Conservation (phyloP, 768 basidiomycete species). For the Russula compacta region DNA sequence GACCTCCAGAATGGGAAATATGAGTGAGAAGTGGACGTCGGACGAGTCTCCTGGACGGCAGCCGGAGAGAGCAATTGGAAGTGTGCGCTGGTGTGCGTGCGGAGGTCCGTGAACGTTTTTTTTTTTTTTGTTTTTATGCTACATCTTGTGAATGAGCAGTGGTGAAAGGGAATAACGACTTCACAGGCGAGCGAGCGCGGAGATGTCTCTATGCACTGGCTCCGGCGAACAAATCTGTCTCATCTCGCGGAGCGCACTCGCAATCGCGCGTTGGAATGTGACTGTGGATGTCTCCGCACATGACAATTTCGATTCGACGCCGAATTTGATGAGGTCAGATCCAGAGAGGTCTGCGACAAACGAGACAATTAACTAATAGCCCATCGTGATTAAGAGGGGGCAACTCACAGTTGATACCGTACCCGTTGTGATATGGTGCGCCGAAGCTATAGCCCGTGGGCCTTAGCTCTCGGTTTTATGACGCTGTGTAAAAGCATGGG, state of each 20-base stretch:
- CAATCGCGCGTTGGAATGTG: conserved; percentile 52
- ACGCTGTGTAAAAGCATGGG: not conserved
- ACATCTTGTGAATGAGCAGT: not conserved
- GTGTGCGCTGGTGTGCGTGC: not conserved
- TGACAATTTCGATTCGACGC: conserved; percentile 83
- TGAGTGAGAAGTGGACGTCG: not conserved
- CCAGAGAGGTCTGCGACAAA: conserved; percentile 62
- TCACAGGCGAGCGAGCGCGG: conserved; percentile 9
- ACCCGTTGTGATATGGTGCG: conserved; percentile 71
- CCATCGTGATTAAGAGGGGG: not conserved
- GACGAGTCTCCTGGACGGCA: not conserved
- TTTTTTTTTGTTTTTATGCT: not conserved
- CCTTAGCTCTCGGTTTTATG: not conserved
- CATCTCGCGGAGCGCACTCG: conserved; percentile 63
- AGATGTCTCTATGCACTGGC: conserved; percentile 4
- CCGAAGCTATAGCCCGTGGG: conserved; percentile 51
- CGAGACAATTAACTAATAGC: not conserved
- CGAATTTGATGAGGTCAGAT: conserved; percentile 75
- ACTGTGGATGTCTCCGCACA: conserved; percentile 61
- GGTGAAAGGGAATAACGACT: not conserved
- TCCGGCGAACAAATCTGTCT: conserved; percentile 24
- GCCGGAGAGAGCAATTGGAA: not conserved
- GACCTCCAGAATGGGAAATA: conserved; percentile 32
- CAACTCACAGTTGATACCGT: conserved; percentile 84
- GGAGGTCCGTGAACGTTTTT: not conserved